Evolutionary conservation across 2,329 filamentous ascomycete genomes (phyloP).

Genomic region (Spiromastix sp.): DNA sequence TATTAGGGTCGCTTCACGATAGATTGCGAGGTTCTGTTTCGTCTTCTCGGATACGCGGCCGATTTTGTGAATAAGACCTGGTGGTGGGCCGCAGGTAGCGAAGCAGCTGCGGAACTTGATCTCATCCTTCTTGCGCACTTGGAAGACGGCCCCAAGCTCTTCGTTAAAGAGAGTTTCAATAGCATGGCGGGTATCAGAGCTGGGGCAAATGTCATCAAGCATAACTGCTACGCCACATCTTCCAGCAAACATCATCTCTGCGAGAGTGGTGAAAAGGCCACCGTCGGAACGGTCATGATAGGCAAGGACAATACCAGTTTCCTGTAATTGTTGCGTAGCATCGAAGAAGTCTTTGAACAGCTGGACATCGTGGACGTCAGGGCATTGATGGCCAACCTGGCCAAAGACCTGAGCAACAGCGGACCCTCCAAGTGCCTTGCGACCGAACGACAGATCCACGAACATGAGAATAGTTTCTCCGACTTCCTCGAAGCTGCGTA

Average conservation of each 20-base stretch:
- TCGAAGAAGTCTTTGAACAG: slow-evolving; percentile 86
- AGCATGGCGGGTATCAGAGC: slow-evolving; percentile 52
- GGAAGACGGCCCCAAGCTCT: slow-evolving; percentile 92
- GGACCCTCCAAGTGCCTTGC: slow-evolving; percentile 77
- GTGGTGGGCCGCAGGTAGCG: slow-evolving; percentile 75
- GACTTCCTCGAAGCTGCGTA: slow-evolving; percentile 73
- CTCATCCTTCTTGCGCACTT: slow-evolving; percentile 77
- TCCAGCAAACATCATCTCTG: slow-evolving; percentile 97
- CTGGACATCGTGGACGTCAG: slow-evolving; percentile 74
- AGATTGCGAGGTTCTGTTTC: slow-evolving; percentile 69
- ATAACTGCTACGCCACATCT: slow-evolving; percentile 79
- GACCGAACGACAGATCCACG: slow-evolving; percentile 76
- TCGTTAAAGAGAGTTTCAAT: slow-evolving; percentile 86
- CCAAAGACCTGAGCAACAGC: slow-evolving; percentile 83
- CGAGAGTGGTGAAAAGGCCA: slow-evolving; percentile 79
- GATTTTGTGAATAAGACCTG: slow-evolving; percentile 73
- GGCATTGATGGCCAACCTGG: slow-evolving; percentile 71
- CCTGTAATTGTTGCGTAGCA: slow-evolving; percentile 60
- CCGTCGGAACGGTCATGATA: slow-evolving; percentile 95
- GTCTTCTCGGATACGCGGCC: slow-evolving; percentile 57
- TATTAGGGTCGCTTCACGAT: slow-evolving; percentile 58
- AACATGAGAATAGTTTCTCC: slow-evolving; percentile 83
- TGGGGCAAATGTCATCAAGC: slow-evolving; percentile 56
- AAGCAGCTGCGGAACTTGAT: slow-evolving; percentile 81
- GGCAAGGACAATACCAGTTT: slow-evolving; percentile 66